A percentile compares a stretch with the other conserved stretches of the same genome.
phyloP scores from a whole-genome alignment of 2,329 filamentous ascomycete genomes.

The Hypomyces rosellus region DNA sequence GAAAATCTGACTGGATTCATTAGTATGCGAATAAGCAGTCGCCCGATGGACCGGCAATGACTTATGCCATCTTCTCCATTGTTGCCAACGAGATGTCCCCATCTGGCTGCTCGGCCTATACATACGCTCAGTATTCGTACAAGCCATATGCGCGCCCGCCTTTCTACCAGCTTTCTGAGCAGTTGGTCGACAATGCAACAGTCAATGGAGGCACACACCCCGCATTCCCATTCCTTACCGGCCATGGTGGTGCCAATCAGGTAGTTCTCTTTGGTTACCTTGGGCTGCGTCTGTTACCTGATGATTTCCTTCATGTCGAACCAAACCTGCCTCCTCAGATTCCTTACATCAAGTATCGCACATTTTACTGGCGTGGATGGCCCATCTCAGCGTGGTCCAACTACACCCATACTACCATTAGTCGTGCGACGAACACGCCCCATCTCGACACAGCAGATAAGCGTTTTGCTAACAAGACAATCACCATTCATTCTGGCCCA shows the following conservation, averaged over 20 bases:
- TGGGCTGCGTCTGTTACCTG: constrained; percentile 54
- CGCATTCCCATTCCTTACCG: constrained; percentile 65
- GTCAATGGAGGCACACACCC: constrained; percentile 46
- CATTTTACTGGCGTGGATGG: constrained; percentile 25
- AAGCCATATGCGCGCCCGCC: constrained; percentile 59
- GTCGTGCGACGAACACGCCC: constrained; percentile 25
- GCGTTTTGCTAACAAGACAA: constrained; percentile 45
- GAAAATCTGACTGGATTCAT: constrained; percentile 28
- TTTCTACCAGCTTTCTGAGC: constrained; percentile 66
- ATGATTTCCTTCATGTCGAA: constrained; percentile 51
- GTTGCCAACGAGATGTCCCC: constrained; percentile 59
- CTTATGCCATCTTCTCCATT: constrained; percentile 63
- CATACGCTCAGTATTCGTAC: constrained; percentile 57
- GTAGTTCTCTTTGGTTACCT: constrained; percentile 62
- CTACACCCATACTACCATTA: constrained; percentile 19
- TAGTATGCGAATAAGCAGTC: constrained; percentile 27
- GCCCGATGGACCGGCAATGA: constrained; percentile 65
- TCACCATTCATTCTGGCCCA: constrained; percentile 52
- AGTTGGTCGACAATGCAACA: constrained; percentile 56
- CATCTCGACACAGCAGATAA: constrained; percentile 46
- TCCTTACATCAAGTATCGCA: constrained; percentile 39
- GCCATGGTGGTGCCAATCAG: constrained; percentile 64
- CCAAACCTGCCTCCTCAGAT: constrained; percentile 54
- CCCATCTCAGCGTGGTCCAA: constrained; percentile 19
- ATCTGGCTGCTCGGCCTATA: constrained; percentile 62